Conservation (phyloP, 495 filamentous ascomycete species). For the Podospora tetraspora region DNA sequence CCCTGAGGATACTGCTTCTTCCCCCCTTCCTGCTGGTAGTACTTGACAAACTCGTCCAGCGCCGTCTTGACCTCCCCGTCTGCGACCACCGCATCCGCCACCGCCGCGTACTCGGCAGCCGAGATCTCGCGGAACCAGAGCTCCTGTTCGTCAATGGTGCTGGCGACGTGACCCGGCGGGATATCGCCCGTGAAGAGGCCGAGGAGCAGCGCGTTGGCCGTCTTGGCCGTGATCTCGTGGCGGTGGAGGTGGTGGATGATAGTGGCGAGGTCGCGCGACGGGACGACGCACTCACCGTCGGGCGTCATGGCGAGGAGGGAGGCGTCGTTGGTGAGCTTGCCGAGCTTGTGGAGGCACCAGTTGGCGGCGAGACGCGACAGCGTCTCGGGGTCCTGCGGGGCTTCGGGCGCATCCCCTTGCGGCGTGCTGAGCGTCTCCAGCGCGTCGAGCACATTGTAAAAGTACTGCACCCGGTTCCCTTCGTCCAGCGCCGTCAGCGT, state of each 20-base stretch:
- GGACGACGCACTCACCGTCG: constrained; percentile 46
- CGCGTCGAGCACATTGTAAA: constrained; percentile 62
- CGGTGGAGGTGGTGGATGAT: constrained; percentile 60
- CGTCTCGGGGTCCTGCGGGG: not conserved
- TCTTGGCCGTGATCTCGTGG: constrained; percentile 65
- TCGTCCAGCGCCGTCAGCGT: constrained; percentile 73
- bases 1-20: constrained; percentile 47
- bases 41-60: constrained; percentile 61
- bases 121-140: constrained; percentile 62
- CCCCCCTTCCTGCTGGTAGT: constrained; percentile 38
- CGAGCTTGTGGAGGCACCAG: constrained; percentile 86
- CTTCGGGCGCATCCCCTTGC: not conserved
- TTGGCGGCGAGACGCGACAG: constrained; percentile 47
- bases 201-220: constrained; percentile 69
- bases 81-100: constrained; percentile 49
- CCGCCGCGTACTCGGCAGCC: constrained; percentile 51
- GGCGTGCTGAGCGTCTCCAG: constrained; percentile 26
- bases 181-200: constrained; percentile 45
- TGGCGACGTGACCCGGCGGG: constrained; percentile 42
- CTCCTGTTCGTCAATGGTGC: constrained; percentile 59
- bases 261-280: constrained; percentile 55
- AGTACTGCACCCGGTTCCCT: constrained; percentile 77
- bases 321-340: constrained; percentile 53
- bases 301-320: constrained; percentile 36
- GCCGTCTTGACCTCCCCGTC: constrained; percentile 51